Conservation (phyloP, 148 eudicot genomes). For the Gaultheria prostrata region DNA sequence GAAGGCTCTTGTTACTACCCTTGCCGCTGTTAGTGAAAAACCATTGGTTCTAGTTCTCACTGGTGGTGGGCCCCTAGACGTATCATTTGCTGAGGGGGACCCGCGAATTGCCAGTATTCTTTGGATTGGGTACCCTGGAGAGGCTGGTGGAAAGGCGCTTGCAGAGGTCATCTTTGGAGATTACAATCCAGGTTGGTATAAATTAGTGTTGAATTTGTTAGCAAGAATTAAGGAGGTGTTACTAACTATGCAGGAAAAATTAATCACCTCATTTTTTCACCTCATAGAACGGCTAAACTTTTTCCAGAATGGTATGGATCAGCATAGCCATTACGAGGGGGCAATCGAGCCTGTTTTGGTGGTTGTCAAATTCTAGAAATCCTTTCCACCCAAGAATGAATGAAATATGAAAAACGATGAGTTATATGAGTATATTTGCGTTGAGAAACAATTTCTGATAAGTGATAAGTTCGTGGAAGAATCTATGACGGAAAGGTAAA, state of each 20-base stretch:
- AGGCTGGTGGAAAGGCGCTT: conserved; percentile 81
- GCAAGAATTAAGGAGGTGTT: not conserved
- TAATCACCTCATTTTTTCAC: not conserved
- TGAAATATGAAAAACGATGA: too few species aligned
- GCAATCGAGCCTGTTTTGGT: not conserved
- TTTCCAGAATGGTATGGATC: not conserved
- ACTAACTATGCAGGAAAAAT: not conserved
- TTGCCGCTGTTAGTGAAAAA: conserved; percentile 60
- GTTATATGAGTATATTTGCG: too few species aligned
- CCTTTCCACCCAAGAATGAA: too few species aligned
- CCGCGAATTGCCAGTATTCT: conserved; percentile 68
- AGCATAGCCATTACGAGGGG: not conserved
- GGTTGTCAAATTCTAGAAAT: too few species aligned
- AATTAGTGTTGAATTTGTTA: not conserved
- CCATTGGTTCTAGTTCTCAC: conserved; percentile 75
- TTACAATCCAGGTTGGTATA: conserved; percentile 76
- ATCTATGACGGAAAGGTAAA: not conserved
- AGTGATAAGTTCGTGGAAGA: not conserved
- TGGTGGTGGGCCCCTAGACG: conserved; percentile 94
- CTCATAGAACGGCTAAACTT: not conserved
- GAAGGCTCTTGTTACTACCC: conserved; percentile 56
- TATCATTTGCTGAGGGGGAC: conserved; percentile 68
- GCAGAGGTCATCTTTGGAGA: conserved; percentile 79
- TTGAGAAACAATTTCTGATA: too few species aligned
- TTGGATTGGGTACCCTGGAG: conserved; percentile 98